Base-by-base conservation (phyloP, 2,329 filamentous ascomycete species). In the Domatiomyces catenatus region DNA sequence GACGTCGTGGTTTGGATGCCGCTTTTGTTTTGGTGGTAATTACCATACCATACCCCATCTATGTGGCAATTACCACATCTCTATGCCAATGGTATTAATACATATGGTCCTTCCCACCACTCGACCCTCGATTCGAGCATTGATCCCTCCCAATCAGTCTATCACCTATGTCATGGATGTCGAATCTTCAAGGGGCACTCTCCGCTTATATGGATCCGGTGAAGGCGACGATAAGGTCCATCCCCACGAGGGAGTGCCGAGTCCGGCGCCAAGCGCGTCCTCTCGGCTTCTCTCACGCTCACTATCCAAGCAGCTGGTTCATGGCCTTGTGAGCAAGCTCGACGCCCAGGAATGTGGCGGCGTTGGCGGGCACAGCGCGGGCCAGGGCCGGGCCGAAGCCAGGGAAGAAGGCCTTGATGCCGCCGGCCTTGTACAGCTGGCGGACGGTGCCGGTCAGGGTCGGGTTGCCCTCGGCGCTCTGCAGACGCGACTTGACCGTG, bases 321-420 rank as follows among this genome's bases (percentile, higher is more conserved):
- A 74, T 73, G 47, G 68, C 67, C 59, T 72, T 70, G 59, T 74
- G 71, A 5, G 71, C 71, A 44, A 74, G 60, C 52, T 74, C 71
- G 15, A 74, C 71, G 52, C 71, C 71, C 24, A 73, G 61, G 59
- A 98, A 98, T 2, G 92, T 96, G 28, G 92, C 92, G 1, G 92
- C 92, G 65, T 98, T 98, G 8, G 92, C 92, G 5, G 92, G 92
- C 44, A 96, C 88, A 3, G 92, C 92, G 68, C 92, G 81, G 8
- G 88, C 84, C 65, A 98, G 76, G 2, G 92, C 92, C 1, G 92
- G 92, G 0, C 86, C 90, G 60, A 98, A 88, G 20, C 92, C 92
- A 5, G 92, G 92, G 78, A 98, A 98, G 73, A 98, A 98, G 1
- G 92, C 89, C 71, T 83, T 88, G 63, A 85, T 67, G 3, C 92